These are phyloP conservation scores for Cyberlindnera maritima DNA, from an alignment of 805 yeast genomes.

Conservation along the genomic window DNA sequence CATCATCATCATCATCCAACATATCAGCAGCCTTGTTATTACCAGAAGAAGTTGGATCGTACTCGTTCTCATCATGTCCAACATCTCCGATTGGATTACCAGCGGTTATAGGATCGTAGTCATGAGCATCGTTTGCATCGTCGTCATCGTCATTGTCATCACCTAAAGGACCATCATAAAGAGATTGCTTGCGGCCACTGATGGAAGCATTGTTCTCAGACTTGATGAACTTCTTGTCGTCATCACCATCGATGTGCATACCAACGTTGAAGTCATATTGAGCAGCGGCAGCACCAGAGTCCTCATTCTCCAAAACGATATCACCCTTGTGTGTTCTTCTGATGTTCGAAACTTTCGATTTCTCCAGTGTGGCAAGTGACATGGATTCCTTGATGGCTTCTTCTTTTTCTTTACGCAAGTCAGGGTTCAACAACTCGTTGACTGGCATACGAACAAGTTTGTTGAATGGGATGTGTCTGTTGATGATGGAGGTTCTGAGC, in stretches of 20 bases:
- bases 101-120: neutral
- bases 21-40: too few relatives aligned
- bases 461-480: conserved; percentile 49
- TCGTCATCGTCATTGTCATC: conserved; percentile 15
- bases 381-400: conserved; percentile 68
- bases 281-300: conserved; percentile 9
- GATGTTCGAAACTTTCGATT: conserved; percentile 58
- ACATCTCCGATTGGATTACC: too few relatives aligned
- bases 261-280: conserved; percentile 32
- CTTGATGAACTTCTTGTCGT: conserved; percentile 23
- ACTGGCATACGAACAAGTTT: conserved; percentile 63
- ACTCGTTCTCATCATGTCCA: neutral
- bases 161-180: conserved; percentile 6
- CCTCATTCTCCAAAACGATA: conserved; percentile 63
- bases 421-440: conserved; percentile 78
- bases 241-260: conserved; percentile 15
- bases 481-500: conserved; percentile 57
- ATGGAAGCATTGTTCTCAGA: conserved; percentile 11
- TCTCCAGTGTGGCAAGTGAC: conserved; percentile 63
- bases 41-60: neutral
- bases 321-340: conserved; percentile 88
- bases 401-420: conserved; percentile 65
- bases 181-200: conserved; percentile 16
- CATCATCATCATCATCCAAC: conserved; percentile 34
- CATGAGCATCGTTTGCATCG: conserved; percentile 25